Evolutionary conservation across 768 basidiomycete genomes (phyloP), one percentile per base, ranked within the genome.

Genomic region (Suillus subaureus): DNA sequence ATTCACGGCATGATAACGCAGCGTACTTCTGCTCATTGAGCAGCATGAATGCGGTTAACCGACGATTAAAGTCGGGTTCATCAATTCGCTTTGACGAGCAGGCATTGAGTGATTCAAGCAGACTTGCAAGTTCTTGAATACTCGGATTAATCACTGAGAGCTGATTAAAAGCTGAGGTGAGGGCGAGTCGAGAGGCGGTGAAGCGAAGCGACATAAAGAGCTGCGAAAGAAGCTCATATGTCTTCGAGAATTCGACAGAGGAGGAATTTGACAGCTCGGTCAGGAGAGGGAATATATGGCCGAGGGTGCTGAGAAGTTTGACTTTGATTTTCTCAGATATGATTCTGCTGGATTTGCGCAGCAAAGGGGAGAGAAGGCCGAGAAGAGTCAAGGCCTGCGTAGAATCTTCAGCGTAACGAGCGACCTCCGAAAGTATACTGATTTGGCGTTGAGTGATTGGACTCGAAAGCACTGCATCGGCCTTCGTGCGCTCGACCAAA

Each of bases 21-120:
- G 73, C 68, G 72, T 90, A 85, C 21, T 83, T 62, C 0, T 75
- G 79, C 67, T 96, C 94, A 75, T 95, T 97, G 58, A 99, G 79
- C 15, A 73, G 74, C 1, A 85, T 80, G 77, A 94, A 97, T 0
- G 93, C 95, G 1, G 77, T 74, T 3, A 99, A 80, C 2, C 97
- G 90, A 35, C 87, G 84, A 64, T 96, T 93, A 69, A 97, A 98
- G 75, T 99, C 94, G 3, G 96, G 93, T 72, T 99, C 96, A 64
- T 97, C 94, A 40, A 95, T 76, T 8, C 95, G 85, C 70, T 88
- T 91, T 1, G 76, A 75, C 1, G 96, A 97, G 73, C 90, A 99
- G 0, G 97, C 89, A 71, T 99, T 99, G 68, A 99, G 82, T 0
- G 83, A 82, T 9, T 83, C 84, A 62, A 94, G 70, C 6, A 96